Percentiles rank a stretch among this genome's conserved stretches.
These are phyloP conservation scores for Eimeria maxima DNA, from an alignment of 169 alveolate species.

Conservation along the genomic window DNA sequence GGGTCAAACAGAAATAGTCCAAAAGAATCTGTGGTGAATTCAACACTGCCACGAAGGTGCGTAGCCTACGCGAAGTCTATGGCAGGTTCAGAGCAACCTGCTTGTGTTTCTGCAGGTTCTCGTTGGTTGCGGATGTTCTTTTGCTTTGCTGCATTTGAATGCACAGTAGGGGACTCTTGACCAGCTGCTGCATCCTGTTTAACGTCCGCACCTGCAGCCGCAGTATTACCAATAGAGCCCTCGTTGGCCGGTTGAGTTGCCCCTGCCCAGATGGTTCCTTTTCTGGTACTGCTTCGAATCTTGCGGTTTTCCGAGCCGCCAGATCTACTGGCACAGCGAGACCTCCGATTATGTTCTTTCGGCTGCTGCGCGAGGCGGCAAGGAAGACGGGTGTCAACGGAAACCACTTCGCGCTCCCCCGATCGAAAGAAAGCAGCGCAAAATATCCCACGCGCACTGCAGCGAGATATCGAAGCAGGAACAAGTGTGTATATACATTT, in stretches of 20 bases:
- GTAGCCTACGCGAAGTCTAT: conserved; percentile 49
- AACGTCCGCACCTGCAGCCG: not conserved
- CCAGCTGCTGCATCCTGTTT: not conserved
- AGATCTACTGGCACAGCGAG: conserved; percentile 11
- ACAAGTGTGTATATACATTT: not conserved
- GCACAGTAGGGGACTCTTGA: not conserved
- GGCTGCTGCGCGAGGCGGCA: conserved; percentile 66
- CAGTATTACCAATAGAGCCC: not conserved
- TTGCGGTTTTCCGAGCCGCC: conserved; percentile 11
- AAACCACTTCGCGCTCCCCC: conserved; percentile 61
- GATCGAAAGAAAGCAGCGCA: conserved; percentile 56
- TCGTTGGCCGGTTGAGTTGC: not conserved
- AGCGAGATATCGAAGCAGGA: not conserved
- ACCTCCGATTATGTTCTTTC: conserved; percentile 43
- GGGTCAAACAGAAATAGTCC: not conserved
- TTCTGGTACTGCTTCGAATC: conserved; percentile 51
- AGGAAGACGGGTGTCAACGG: conserved; percentile 59
- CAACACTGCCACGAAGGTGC: not conserved
- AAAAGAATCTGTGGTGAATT: not conserved
- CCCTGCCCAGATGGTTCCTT: conserved; percentile 21
- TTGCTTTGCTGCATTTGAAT: not conserved
- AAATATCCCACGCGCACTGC: conserved; percentile 26
- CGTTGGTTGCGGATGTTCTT: conserved; percentile 5
- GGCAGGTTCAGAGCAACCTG: conserved; percentile 27
- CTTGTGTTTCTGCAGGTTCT: conserved; percentile 3